Evolutionary conservation across 768 basidiomycete species (phyloP).

Genomic region (Lactarius indigo): DNA sequence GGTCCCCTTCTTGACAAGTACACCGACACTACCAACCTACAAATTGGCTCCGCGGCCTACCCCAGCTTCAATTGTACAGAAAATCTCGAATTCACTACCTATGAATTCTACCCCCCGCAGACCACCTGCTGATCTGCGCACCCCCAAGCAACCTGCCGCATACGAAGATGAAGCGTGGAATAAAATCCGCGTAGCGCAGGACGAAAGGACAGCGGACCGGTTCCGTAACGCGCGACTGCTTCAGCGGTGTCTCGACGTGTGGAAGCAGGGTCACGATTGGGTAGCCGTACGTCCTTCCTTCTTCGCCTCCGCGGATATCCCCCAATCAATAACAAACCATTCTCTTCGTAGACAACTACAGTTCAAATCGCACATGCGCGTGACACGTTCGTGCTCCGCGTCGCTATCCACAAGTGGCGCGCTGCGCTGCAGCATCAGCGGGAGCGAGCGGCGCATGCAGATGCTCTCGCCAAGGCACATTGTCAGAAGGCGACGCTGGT

Average conservation of each 20-base stretch:
- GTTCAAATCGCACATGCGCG: conserved; percentile 67
- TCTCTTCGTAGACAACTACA: conserved; percentile 56
- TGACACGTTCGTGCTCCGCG: conserved; percentile 58
- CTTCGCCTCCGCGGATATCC: conserved; percentile 14
- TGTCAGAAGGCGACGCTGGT: conserved; percentile 41
- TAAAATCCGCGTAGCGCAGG: conserved; percentile 64
- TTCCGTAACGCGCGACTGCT: conserved; percentile 62
- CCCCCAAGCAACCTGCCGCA: conserved; percentile 45
- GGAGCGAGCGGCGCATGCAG: conserved; percentile 43
- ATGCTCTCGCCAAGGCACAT: conserved; percentile 43
- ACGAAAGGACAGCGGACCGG: conserved; percentile 67
- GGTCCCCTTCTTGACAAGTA: conserved; percentile 23
- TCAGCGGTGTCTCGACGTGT: conserved; percentile 71
- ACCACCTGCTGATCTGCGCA: conserved; percentile 27
- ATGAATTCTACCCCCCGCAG: conserved; percentile 9
- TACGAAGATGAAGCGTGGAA: conserved; percentile 78
- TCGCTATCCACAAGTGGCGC: conserved; percentile 61
- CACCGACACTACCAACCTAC: conserved; percentile 12
- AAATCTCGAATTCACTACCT: background rate
- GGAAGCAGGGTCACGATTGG: conserved; percentile 71
- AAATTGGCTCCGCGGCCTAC: conserved; percentile 15
- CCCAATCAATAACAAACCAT: background rate
- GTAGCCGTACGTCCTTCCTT: conserved; percentile 52
- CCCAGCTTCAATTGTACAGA: conserved; percentile 12
- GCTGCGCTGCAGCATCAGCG: conserved; percentile 36